Evolutionary conservation across 768 basidiomycete genomes (phyloP).

Genomic region (Termitomyces sp.): DNA sequence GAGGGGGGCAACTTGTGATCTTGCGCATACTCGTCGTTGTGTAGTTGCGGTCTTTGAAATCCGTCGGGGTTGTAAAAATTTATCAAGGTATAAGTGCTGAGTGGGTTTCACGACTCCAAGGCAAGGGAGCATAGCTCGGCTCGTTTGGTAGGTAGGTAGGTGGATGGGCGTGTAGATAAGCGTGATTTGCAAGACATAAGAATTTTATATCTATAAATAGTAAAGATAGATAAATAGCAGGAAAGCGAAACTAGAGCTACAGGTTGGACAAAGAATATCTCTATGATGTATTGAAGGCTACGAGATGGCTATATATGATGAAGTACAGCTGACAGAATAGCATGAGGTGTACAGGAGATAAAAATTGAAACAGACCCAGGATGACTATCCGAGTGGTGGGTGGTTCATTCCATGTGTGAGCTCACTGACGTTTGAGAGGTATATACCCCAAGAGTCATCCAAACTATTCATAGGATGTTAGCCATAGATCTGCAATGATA

Average conservation of each 20-base stretch:
- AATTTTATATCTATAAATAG: neutral
- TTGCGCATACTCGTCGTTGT: too few species aligned
- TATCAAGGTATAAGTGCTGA: too few species aligned
- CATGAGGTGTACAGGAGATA: neutral
- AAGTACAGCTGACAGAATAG: neutral
- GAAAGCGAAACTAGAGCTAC: slow-evolving; percentile 6
- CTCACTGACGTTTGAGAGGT: slow-evolving; percentile 38
- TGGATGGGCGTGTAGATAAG: too few species aligned
- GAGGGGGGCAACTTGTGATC: too few species aligned
- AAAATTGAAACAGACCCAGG: too few species aligned
- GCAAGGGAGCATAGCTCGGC: too few species aligned
- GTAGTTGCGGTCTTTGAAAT: neutral
- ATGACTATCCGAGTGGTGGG: neutral
- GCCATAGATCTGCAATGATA: neutral
- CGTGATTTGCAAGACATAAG: neutral
- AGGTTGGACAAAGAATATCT: neutral
- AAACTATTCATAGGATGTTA: slow-evolving; percentile 22
- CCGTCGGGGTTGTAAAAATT: neutral
- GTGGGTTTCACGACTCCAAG: too few species aligned
- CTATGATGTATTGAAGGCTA: neutral
- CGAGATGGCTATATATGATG: neutral
- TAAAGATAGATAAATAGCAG: neutral
- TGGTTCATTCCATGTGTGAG: slow-evolving; percentile 25
- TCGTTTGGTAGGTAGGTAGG: too few species aligned
- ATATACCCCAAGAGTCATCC: slow-evolving; percentile 41